A percentile compares a stretch with the other conserved stretches of the same genome.
These are phyloP conservation scores for Yamadazyma philogaea DNA, from an alignment of 805 yeast genomes.

Conservation along the genomic window DNA sequence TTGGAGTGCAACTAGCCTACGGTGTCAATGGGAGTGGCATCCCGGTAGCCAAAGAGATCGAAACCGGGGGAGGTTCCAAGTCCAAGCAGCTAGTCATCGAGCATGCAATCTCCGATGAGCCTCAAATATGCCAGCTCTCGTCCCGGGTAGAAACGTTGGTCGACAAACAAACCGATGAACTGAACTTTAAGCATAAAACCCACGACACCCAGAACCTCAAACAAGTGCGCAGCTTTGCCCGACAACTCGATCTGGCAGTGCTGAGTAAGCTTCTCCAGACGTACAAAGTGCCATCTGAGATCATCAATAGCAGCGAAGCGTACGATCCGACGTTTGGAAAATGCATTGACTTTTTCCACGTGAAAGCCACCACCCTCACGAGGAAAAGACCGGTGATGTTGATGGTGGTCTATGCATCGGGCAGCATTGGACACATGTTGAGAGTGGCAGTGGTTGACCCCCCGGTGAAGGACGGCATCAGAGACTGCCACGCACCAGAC, in stretches of 20 bases:
- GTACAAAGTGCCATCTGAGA: constrained; percentile 6
- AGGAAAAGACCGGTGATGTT: background rate
- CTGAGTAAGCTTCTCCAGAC: constrained; percentile 7
- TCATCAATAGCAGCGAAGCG: constrained; percentile 6
- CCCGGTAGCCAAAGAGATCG: background rate
- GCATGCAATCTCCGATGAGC: constrained; percentile 14
- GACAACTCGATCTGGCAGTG: constrained; percentile 2
- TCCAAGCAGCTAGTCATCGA: constrained; percentile 15
- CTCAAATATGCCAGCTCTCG: constrained; percentile 5
- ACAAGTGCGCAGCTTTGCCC: background rate
- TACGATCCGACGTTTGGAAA: constrained; percentile 35
- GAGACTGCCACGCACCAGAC: constrained; percentile 1
- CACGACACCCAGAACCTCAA: constrained; percentile 2
- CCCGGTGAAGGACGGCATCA: background rate
- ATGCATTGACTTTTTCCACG: constrained; percentile 19
- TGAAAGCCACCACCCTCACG: background rate
- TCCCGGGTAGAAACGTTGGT: background rate
- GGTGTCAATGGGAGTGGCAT: constrained; percentile 42
- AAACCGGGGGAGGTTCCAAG: background rate
- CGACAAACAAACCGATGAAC: constrained; percentile 5
- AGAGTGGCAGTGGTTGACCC: constrained; percentile 11
- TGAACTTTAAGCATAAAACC: constrained; percentile 2
- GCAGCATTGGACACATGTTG: constrained; percentile 22
- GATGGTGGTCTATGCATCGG: constrained; percentile 28
- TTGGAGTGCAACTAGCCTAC: constrained; percentile 40